Percentiles rank a stretch among this genome's conserved stretches.
Conservation (phyloP, 1,284 basidiomycete species). For the Pterula multifida region DNA sequence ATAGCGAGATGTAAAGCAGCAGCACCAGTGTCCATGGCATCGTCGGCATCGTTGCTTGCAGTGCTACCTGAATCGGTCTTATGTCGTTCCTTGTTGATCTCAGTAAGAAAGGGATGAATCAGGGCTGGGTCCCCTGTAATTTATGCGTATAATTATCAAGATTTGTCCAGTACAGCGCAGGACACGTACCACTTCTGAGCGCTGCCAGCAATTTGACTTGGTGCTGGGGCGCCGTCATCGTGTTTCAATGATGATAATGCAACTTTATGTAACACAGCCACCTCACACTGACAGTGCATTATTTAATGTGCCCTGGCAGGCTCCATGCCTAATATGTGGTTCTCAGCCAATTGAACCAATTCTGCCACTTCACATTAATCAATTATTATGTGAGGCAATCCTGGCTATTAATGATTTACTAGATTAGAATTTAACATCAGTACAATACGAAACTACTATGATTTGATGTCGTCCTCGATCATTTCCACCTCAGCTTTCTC, state of each 20-base stretch:
- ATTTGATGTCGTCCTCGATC: neutral
- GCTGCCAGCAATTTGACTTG: conserved; percentile 63
- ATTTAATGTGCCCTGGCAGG: no score
- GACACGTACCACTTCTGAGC: conserved; percentile 36
- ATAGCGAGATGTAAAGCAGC: conserved; percentile 80
- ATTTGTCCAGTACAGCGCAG: neutral
- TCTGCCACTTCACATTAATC: no score
- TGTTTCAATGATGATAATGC: no score
- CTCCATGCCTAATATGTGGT: no score
- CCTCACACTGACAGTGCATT: no score
- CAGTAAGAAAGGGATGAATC: conserved; percentile 77
- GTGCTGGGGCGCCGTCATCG: conserved; percentile 32
- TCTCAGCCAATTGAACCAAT: no score
- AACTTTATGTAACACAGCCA: no score
- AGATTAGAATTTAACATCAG: no score
- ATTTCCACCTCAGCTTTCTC: no score
- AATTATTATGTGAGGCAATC: no score
- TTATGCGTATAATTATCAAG: neutral
- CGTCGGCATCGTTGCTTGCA: conserved; percentile 25
- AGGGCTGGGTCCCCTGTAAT: conserved; percentile 60
- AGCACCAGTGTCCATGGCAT: conserved; percentile 49
- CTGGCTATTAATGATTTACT: no score
- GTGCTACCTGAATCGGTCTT: neutral
- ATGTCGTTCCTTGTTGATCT: conserved; percentile 45
- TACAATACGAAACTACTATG: no score